Evolutionary conservation across 1,284 basidiomycete species (phyloP).

Genomic region (Tilletia indica): DNA sequence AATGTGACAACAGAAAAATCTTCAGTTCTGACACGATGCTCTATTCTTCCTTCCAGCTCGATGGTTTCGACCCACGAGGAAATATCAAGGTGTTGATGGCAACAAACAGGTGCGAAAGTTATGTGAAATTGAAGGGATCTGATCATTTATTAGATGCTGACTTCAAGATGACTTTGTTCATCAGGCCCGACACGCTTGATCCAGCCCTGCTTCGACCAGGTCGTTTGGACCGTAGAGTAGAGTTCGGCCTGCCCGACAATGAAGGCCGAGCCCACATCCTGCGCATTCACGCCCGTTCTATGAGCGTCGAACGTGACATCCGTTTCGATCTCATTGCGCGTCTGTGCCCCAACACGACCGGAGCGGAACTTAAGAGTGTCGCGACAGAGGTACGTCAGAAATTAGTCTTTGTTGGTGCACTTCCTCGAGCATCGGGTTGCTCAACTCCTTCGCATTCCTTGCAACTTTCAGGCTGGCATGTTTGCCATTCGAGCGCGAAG

Average conservation of each 20-base stretch:
- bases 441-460: neutral
- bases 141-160: too few species aligned
- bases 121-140: constrained; percentile 59
- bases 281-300: constrained; percentile 89
- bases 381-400: constrained; percentile 70
- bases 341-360: constrained; percentile 95
- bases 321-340: constrained; percentile 96
- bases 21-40: neutral
- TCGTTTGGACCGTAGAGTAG: constrained; percentile 89
- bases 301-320: constrained; percentile 96
- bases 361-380: constrained; percentile 92
- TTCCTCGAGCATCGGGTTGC: constrained; percentile 8
- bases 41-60: constrained; percentile 67
- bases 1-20: neutral
- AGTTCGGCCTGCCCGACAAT: constrained; percentile 91
- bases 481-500: constrained; percentile 95
- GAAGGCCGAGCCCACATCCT: constrained; percentile 96
- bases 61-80: constrained; percentile 96
- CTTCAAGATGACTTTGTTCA: neutral
- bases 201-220: constrained; percentile 94
- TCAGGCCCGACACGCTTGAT: constrained; percentile 93
- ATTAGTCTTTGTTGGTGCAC: neutral
- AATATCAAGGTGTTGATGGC: constrained; percentile 99
- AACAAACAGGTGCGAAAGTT: constrained; percentile 66
- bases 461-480: constrained; percentile 73